phyloP scores from a whole-genome alignment of 139 green algal species.

The Closterium sp. region DNA sequence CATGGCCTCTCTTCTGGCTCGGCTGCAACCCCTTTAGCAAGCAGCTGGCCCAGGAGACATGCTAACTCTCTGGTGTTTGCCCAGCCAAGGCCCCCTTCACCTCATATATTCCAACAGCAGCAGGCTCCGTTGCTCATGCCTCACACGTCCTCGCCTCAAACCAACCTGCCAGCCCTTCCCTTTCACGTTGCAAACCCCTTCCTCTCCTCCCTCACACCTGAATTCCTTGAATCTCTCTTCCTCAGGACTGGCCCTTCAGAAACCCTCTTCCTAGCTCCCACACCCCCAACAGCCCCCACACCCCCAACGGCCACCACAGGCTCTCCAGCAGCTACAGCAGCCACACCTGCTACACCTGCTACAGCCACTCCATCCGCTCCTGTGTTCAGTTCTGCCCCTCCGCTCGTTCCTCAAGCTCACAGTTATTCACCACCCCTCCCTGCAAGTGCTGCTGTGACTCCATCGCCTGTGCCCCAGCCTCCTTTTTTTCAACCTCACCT shows the following conservation, averaged over 20 bases:
- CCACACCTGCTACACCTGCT: too few relatives aligned
- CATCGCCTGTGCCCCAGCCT: not conserved
- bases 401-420: not conserved
- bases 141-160: not conserved
- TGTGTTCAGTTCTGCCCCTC: not conserved
- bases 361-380: not conserved
- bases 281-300: not conserved
- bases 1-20: too few relatives aligned
- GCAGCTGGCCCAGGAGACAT: too few relatives aligned
- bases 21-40: too few relatives aligned
- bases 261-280: not conserved
- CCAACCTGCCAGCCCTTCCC: not conserved
- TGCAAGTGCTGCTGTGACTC: too few relatives aligned
- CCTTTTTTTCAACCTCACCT: not conserved
- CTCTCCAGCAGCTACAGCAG: too few relatives aligned
- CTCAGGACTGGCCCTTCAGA: not conserved
- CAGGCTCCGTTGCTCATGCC: too few relatives aligned
- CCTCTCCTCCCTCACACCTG: not conserved
- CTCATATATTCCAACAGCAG: not conserved
- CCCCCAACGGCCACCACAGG: not conserved
- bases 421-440: too few relatives aligned
- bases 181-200: not conserved
- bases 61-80: not conserved
- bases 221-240: not conserved
- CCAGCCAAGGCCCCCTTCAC: not conserved